A percentile compares a stretch with the other conserved stretches of the same genome.
Conservation (phyloP, 768 basidiomycete species). For the Auricularia auricula-judae region DNA sequence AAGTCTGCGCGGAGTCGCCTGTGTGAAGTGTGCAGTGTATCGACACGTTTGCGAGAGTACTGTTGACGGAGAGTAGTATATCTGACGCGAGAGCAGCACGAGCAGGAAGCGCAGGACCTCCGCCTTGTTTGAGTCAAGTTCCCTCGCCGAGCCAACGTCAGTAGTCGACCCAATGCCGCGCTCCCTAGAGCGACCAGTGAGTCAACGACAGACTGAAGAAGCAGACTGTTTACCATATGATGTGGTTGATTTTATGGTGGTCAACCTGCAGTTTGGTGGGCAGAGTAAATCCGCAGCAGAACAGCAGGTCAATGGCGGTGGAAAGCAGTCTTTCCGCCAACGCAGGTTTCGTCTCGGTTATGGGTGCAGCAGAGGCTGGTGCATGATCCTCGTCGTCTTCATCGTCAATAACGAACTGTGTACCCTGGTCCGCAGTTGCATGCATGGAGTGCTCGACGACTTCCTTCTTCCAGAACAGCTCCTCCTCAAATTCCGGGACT, state of each 20-base stretch:
- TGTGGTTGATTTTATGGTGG: constrained; percentile 74
- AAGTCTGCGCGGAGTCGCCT: constrained; percentile 64
- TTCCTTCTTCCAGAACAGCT: constrained; percentile 72
- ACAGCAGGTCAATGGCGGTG: constrained; percentile 75
- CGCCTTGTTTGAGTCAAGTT: constrained; percentile 68
- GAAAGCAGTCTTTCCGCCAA: constrained; percentile 72
- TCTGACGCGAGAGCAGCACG: constrained; percentile 80
- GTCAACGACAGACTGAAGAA: constrained; percentile 2
- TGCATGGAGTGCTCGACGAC: constrained; percentile 31
- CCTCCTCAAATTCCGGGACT: constrained; percentile 66
- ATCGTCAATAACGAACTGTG: constrained; percentile 85
- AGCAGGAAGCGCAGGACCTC: constrained; percentile 86
- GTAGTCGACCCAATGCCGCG: constrained; percentile 86
- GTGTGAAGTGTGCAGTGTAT: constrained; percentile 70
- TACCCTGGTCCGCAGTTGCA: constrained; percentile 15
- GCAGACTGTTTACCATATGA: constrained; percentile 62
- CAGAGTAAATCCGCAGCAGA: constrained; percentile 89
- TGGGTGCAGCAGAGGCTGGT: constrained; percentile 16
- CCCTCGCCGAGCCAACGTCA: constrained; percentile 51
- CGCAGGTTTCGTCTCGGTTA: constrained; percentile 50
- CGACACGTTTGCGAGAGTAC: constrained; percentile 60
- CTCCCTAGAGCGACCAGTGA: constrained; percentile 50
- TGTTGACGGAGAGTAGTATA: constrained; percentile 64
- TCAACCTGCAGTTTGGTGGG: constrained; percentile 67
- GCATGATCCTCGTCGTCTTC: constrained; percentile 46